Base-by-base conservation (phyloP, 179 eudicot species). In the Nepenthes alata region DNA sequence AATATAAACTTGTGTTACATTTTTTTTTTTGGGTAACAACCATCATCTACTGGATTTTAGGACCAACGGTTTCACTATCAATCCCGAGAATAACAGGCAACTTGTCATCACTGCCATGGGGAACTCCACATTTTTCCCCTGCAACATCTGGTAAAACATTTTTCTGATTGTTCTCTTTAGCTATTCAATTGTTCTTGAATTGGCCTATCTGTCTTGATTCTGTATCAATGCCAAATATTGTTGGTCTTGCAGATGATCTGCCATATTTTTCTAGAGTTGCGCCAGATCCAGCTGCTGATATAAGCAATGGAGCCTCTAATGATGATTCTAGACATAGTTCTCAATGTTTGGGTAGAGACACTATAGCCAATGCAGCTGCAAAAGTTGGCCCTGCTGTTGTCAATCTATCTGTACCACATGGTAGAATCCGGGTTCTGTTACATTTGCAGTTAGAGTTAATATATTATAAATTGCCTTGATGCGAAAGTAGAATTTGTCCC, bases 351-450 rank as follows among this genome's bases (percentile, higher is more conserved):
- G 84, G 88, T 38, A 78, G 83, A 64, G 91, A 91, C 63, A 78
- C 91, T 59, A 81, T 91, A 63, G 89, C 93, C 47, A 79, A 89
- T 74, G 96, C 96, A 39, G 96, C 96, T 78, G 89, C 98, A 64
- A 81, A 67, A 75, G 85, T 85, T 74, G 84, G 95, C 72, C 90
- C 96, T 61, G 91, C 98, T 71, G 95, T 91, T 47, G 96, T 91
- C 65, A 89, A 89, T 75, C 62, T 91, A 55, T 84, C 95, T 45
- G 95, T 89, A 48, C 86, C 88, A 12, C 77, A 78, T 70, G 85
- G 98, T 85, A 73, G 61, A 15, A 53, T 35, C 54, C 36, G 37
- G 34, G 49, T 14, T 34, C 37, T 16, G 10, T 56, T 3, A 56
- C 37, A 16, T 56, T 41, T 41, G 25, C 25, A 25, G 25, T 25